Evolutionary conservation across 371 early-diverging fungal species (phyloP).

Genomic region (Nosema muscidifuracis): DNA sequence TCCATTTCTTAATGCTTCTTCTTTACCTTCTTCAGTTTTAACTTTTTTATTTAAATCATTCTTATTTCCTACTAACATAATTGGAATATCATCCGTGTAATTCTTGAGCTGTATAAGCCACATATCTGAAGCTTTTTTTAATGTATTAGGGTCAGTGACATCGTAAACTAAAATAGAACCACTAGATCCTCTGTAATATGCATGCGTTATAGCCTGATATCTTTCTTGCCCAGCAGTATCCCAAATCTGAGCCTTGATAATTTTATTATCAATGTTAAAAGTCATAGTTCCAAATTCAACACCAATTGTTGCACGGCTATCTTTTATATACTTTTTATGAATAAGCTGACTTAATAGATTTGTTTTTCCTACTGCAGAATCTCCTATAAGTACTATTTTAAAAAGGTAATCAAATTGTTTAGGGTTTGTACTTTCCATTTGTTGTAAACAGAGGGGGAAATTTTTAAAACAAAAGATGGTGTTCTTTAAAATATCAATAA

Average conservation of each 20-base stretch:
- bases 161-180: constrained; percentile 97
- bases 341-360: constrained; percentile 93
- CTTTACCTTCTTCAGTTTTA: constrained; percentile 84
- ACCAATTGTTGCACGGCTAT: constrained; percentile 96
- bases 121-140: constrained; percentile 77
- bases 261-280: constrained; percentile 85
- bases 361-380: constrained; percentile 98
- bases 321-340: constrained; percentile 86
- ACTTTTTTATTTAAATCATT: constrained; percentile 89
- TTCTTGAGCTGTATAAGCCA: constrained; percentile 96
- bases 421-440: not conserved
- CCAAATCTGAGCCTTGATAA: constrained; percentile 99
- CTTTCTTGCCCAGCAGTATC: constrained; percentile 72
- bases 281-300: constrained; percentile 93
- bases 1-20: constrained; percentile 73
- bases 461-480: too few relatives aligned
- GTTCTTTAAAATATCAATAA: too few relatives aligned
- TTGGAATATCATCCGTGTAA: constrained; percentile 88
- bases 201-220: constrained; percentile 65
- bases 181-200: constrained; percentile 96
- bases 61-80: constrained; percentile 98
- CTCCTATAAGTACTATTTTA: constrained; percentile 95
- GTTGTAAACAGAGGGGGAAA: not conserved
- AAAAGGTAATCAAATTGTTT: constrained; percentile 66
- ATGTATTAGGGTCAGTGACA: constrained; percentile 84